A percentile compares a stretch with the other conserved stretches of the same genome.
Evolutionary conservation across 176 grass and related monocot genomes (phyloP).

Genomic region (Dactylis glomerata): DNA sequence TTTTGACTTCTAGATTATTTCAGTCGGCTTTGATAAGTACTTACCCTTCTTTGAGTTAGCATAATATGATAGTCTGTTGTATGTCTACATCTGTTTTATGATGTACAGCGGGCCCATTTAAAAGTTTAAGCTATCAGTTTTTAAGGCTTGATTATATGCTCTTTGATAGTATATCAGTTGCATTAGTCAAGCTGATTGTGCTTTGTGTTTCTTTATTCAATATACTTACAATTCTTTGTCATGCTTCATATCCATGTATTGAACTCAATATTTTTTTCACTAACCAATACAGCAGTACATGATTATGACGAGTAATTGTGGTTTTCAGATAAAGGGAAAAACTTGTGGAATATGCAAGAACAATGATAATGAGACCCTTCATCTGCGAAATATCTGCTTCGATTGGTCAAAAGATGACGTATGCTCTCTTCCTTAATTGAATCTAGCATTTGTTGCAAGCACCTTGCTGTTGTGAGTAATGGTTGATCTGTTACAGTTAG

Average conservation of each 20-base stretch:
- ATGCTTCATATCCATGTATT: slow-evolving; percentile 15
- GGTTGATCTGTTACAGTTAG: slow-evolving; percentile 41
- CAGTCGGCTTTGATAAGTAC: not conserved
- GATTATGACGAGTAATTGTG: not conserved
- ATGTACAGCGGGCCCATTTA: not conserved
- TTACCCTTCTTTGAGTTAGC: not conserved
- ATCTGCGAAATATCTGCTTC: slow-evolving; percentile 60
- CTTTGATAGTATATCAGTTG: not conserved
- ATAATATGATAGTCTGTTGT: slow-evolving; percentile 12
- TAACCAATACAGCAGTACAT: slow-evolving; percentile 14
- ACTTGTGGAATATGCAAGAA: slow-evolving; percentile 55
- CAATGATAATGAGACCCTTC: slow-evolving; percentile 58
- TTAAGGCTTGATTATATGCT: not conserved
- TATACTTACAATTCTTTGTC: slow-evolving; percentile 4
- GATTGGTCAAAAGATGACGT: slow-evolving; percentile 62
- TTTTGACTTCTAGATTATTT: not conserved
- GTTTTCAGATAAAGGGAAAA: slow-evolving; percentile 58
- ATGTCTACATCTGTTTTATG: slow-evolving; percentile 4
- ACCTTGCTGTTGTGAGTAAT: slow-evolving; percentile 29
- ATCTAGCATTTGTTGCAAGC: slow-evolving; percentile 12
- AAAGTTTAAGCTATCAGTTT: not conserved
- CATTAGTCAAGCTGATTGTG: slow-evolving; percentile 2
- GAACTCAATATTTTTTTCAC: not conserved
- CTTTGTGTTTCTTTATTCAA: not conserved
- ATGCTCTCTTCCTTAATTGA: slow-evolving; percentile 27